These are phyloP conservation scores for Russula brevipes DNA, from an alignment of 768 basidiomycete species.

Conservation along the genomic window DNA sequence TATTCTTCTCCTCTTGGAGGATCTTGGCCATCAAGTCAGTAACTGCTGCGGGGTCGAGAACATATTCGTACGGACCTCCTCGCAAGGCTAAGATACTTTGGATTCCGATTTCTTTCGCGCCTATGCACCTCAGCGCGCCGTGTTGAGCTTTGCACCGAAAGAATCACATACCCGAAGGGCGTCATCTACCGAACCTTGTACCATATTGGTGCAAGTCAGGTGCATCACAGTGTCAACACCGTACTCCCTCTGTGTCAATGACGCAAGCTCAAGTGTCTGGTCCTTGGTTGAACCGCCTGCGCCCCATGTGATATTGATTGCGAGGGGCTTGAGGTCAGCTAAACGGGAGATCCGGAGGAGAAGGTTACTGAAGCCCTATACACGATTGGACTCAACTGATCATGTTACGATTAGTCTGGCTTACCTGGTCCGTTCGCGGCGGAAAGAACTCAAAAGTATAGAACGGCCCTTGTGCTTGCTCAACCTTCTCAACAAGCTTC, in stretches of 20 bases:
- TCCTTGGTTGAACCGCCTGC: conserved; percentile 92
- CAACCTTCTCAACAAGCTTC: conserved; percentile 73
- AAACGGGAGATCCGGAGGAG: conserved; percentile 82
- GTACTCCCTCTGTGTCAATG: conserved; percentile 64
- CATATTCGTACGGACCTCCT: conserved; percentile 56
- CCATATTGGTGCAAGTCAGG: conserved; percentile 97
- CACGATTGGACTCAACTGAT: conserved; percentile 13
- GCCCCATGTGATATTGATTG: conserved; percentile 95
- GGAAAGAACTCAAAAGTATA: conserved; percentile 98
- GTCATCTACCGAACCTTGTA: conserved; percentile 78
- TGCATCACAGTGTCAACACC: conserved; percentile 87
- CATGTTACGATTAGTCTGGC: conserved; percentile 15
- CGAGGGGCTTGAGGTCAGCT: conserved; percentile 69
- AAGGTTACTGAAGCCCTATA: conserved; percentile 87
- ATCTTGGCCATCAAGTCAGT: conserved; percentile 45
- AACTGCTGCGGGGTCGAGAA: neutral
- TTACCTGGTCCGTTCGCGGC: conserved; percentile 84
- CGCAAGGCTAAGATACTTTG: conserved; percentile 88
- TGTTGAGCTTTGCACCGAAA: conserved; percentile 9
- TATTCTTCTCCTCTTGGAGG: conserved; percentile 92
- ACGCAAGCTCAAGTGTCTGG: conserved; percentile 80
- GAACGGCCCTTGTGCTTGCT: conserved; percentile 44
- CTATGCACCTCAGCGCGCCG: conserved; percentile 34
- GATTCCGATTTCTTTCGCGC: conserved; percentile 76
- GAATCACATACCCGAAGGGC: conserved; percentile 63